Base-by-base conservation (phyloP, 116 monocot genomes). In the Iris pallida region DNA sequence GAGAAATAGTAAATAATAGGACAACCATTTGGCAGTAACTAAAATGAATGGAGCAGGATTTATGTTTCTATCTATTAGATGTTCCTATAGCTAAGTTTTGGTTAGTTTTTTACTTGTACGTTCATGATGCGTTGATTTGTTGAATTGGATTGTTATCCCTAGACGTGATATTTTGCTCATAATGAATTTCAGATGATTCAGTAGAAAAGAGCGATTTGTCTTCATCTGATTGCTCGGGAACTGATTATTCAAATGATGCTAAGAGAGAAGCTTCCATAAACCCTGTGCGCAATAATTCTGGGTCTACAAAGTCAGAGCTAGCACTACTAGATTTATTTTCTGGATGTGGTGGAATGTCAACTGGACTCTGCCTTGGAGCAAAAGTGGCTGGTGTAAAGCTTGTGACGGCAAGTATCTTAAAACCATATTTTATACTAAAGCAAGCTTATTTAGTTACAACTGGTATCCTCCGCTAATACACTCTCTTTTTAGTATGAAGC, bases 301-400 rank as follows among this genome's bases (percentile, higher is more conserved):
- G 56, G 14, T 61, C 55, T 40, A 60, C 68, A 51, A 73, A 71
- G 18, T 68, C 19, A 66, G 83, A 90, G 57, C 57, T 90, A 53
- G 54, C 80, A 68, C 69, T 98, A 45, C 79, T 98, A 71, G 98
- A 98, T 74, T 73, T 98, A 14, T 98, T 86, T 72, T 85, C 82
- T 57, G 98, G 98, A 56, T 98, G 98, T 71, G 98, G 98, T 16
- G 98, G 93, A 58, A 93, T 98, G 93, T 98, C 98, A 42, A 93
- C 88, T 59, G 93, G 98, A 16, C 82, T 98, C 60, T 86, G 85
- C 65, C 59, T 83, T 43, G 98, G 98, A 60, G 90, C 98, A 54
- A 77, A 81, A 14, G 16, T 69, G 53, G 78, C 80, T 80, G 93
- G 90, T 40, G 13, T 88, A 68, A 79, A 88, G 30, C 77, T 98